A percentile compares a stretch with the other conserved stretches of the same genome.
Evolutionary conservation across 371 early-diverging fungal species (phyloP).

Genomic region (Syncephalastrum racemosum): DNA sequence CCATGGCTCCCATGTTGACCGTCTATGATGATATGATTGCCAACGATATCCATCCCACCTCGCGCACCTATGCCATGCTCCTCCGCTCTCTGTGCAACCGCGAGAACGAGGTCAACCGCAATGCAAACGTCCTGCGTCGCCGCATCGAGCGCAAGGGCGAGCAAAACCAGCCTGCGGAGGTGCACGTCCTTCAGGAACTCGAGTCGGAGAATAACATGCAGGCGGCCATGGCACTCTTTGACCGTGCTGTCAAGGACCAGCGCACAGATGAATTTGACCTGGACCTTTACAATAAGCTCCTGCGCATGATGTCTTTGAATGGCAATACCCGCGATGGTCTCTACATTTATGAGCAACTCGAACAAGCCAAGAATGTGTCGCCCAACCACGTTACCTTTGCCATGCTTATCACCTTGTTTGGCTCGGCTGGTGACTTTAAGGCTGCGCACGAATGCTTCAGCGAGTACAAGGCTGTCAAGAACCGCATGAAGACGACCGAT

Average conservation of each 20-base stretch:
- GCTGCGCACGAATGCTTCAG: slow-evolving; percentile 49
- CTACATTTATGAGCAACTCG: slow-evolving; percentile 51
- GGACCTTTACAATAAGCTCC: slow-evolving; percentile 42
- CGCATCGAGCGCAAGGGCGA: slow-evolving; percentile 28
- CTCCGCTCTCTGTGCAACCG: slow-evolving; percentile 40
- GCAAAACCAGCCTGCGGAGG: not conserved
- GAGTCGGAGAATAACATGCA: slow-evolving; percentile 42
- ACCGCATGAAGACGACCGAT: slow-evolving; percentile 28
- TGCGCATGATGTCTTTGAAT: slow-evolving; percentile 35
- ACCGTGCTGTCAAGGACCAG: slow-evolving; percentile 35
- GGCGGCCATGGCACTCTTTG: slow-evolving; percentile 44
- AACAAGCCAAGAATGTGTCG: slow-evolving; percentile 27
- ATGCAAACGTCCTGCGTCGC: slow-evolving; percentile 26
- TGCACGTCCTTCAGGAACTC: slow-evolving; percentile 21
- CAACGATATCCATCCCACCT: slow-evolving; percentile 36
- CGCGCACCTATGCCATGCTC: slow-evolving; percentile 44
- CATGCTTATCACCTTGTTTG: slow-evolving; percentile 45
- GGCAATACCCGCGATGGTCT: slow-evolving; percentile 47
- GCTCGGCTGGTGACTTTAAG: slow-evolving; percentile 41
- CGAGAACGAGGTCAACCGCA: slow-evolving; percentile 43
- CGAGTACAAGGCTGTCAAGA: slow-evolving; percentile 36
- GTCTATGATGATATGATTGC: slow-evolving; percentile 50
- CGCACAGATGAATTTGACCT: slow-evolving; percentile 40
- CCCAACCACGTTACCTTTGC: slow-evolving; percentile 46
- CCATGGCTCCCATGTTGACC: slow-evolving; percentile 33